Conservation (phyloP, 306 rosid genomes). For the Trifolium fragiferum region DNA sequence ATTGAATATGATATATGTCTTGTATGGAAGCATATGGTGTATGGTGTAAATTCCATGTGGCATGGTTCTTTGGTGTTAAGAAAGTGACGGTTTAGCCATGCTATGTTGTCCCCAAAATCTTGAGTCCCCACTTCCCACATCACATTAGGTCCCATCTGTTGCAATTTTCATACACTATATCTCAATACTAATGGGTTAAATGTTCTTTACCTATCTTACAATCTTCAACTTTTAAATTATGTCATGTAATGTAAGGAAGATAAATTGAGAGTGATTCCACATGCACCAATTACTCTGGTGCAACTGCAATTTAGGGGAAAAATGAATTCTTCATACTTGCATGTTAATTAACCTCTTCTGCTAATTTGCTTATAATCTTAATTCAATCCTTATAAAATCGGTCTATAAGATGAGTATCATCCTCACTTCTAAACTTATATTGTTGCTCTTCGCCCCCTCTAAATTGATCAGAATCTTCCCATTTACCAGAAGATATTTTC, state of each 20-base stretch:
- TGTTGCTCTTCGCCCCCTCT: too few species aligned
- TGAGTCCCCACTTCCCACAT: conserved; percentile 56
- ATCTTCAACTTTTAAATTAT: conserved; percentile 7
- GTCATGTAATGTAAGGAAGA: not conserved
- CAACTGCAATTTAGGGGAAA: conserved; percentile 8
- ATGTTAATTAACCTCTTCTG: not conserved
- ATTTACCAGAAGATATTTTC: too few species aligned
- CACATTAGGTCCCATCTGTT: conserved; percentile 45
- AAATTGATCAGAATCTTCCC: too few species aligned
- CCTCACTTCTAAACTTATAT: too few species aligned
- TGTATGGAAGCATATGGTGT: conserved; percentile 45
- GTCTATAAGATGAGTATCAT: too few species aligned
- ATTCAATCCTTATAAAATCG: not conserved
- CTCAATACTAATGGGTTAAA: conserved; percentile 9
- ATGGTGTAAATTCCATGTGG: conserved; percentile 56
- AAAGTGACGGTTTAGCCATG: conserved; percentile 69
- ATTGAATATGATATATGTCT: conserved; percentile 35
- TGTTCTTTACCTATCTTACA: conserved; percentile 8
- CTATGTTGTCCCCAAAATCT: conserved; percentile 55
- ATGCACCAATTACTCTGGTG: too few species aligned
- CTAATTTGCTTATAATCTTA: conserved; percentile 27
- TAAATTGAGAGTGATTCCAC: too few species aligned
- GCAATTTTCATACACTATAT: conserved; percentile 26
- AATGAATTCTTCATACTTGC: not conserved
- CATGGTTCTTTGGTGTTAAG: conserved; percentile 52